phyloP scores from a whole-genome alignment of 768 basidiomycete genomes.

The Termitomyces sp. region DNA sequence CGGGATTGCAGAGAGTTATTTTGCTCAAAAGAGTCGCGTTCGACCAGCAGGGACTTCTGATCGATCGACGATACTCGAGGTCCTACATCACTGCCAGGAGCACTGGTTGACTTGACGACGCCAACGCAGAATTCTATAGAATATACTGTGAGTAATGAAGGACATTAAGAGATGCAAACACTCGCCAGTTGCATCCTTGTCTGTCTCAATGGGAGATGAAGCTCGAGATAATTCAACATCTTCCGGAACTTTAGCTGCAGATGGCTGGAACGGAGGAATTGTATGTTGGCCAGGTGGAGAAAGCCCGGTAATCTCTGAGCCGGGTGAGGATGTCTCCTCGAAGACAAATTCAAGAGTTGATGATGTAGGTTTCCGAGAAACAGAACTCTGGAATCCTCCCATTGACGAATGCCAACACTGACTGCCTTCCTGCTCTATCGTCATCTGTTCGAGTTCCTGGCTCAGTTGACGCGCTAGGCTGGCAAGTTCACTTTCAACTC shows the following conservation, averaged over 20 bases:
- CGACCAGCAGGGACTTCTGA: constrained; percentile 24
- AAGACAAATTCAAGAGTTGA: constrained; percentile 33
- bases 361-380: constrained; percentile 24
- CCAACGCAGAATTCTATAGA: constrained; percentile 47
- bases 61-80: constrained; percentile 36
- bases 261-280: constrained; percentile 32
- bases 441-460: constrained; percentile 43
- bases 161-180: neutral
- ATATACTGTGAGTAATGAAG: neutral
- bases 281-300: constrained; percentile 19
- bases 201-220: constrained; percentile 32
- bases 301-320: constrained; percentile 16
- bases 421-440: constrained; percentile 26
- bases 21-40: constrained; percentile 1
- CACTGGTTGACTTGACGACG: constrained; percentile 42
- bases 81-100: constrained; percentile 33
- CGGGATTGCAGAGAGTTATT: constrained; percentile 9
- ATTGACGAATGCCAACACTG: constrained; percentile 23
- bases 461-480: constrained; percentile 46
- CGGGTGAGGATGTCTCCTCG: constrained; percentile 25
- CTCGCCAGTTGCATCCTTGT: constrained; percentile 40
- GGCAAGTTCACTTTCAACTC: constrained; percentile 42
- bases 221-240: constrained; percentile 41
- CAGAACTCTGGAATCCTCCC: constrained; percentile 9
- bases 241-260: constrained; percentile 40